Conservation (phyloP, 2,329 filamentous ascomycete species). For the Fusarium cyanostomum region DNA sequence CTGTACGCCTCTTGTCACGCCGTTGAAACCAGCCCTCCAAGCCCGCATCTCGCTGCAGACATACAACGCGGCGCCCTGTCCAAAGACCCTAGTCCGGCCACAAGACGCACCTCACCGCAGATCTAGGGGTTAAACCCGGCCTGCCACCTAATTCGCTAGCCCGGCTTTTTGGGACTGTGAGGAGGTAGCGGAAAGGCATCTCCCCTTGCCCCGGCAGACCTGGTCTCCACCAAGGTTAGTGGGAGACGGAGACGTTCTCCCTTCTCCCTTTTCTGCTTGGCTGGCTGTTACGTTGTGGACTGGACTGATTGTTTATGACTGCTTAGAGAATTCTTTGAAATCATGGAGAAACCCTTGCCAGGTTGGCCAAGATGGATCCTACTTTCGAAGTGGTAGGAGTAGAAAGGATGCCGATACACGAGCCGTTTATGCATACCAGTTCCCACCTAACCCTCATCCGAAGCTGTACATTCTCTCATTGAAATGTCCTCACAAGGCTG, state of each 20-base stretch:
- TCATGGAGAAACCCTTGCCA: slow-evolving; percentile 18
- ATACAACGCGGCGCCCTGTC: neutral
- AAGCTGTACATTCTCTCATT: slow-evolving; percentile 15
- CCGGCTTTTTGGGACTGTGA: slow-evolving; percentile 37
- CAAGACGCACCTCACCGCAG: slow-evolving; percentile 33
- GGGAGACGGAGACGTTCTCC: slow-evolving; percentile 14
- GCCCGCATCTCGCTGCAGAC: slow-evolving; percentile 13
- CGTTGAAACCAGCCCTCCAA: slow-evolving; percentile 35
- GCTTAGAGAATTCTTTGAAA: slow-evolving; percentile 15
- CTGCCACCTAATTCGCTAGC: slow-evolving; percentile 33
- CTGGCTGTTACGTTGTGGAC: slow-evolving; percentile 14
- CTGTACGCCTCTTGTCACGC: slow-evolving; percentile 27
- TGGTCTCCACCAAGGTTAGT: slow-evolving; percentile 25
- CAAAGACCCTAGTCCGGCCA: slow-evolving; percentile 35
- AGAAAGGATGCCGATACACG: slow-evolving; percentile 1
- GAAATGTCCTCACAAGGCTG: slow-evolving; percentile 38
- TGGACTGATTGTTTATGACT: slow-evolving; percentile 18
- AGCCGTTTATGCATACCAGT: slow-evolving; percentile 27
- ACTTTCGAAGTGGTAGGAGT: neutral
- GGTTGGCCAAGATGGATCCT: slow-evolving; percentile 5
- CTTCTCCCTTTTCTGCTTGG: slow-evolving; percentile 24
- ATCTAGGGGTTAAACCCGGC: slow-evolving; percentile 37
- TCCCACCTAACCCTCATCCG: slow-evolving; percentile 17
- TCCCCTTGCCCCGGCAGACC: slow-evolving; percentile 34
- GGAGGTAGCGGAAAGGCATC: slow-evolving; percentile 25